A percentile compares a stretch with the other conserved stretches of the same genome.
phyloP scores from a whole-genome alignment of 176 grass and related monocot genomes.

The Zoysia japonica region DNA sequence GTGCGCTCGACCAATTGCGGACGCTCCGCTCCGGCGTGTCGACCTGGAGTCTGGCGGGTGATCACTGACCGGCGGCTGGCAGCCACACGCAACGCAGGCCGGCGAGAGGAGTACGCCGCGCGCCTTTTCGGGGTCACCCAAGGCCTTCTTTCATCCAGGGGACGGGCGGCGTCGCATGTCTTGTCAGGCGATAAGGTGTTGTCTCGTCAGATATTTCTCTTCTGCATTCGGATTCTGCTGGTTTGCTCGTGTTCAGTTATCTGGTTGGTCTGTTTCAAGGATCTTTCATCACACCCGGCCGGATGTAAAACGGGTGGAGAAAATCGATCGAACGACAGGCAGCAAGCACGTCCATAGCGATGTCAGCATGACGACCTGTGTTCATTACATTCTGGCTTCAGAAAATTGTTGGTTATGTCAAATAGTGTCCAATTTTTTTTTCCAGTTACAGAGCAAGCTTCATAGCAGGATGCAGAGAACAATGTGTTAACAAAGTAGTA shows the following conservation, averaged over 20 bases:
- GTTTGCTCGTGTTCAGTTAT: background rate
- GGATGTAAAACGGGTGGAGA: background rate
- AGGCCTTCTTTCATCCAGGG: no score
- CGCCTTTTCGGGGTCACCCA: slow-evolving; percentile 28
- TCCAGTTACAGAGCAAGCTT: no score
- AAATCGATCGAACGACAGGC: background rate
- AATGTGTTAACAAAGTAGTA: no score
- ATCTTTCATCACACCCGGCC: background rate
- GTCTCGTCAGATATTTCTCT: slow-evolving; percentile 32
- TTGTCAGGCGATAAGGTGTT: slow-evolving; percentile 9
- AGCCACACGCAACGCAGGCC: background rate
- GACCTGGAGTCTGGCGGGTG: background rate
- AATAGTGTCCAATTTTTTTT: no score
- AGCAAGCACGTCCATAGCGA: background rate
- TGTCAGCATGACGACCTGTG: slow-evolving; percentile 4
- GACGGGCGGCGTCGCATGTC: background rate
- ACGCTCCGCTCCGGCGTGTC: background rate
- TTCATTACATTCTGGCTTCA: background rate
- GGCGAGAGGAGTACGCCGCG: background rate
- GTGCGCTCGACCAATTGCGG: background rate
- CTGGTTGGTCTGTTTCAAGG: background rate
- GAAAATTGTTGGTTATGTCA: background rate
- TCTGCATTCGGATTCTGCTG: background rate
- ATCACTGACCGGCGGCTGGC: background rate
- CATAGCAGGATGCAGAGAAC: no score